Conservation (phyloP, 208 protist genomes). For the Trypanosoma vivax region DNA sequence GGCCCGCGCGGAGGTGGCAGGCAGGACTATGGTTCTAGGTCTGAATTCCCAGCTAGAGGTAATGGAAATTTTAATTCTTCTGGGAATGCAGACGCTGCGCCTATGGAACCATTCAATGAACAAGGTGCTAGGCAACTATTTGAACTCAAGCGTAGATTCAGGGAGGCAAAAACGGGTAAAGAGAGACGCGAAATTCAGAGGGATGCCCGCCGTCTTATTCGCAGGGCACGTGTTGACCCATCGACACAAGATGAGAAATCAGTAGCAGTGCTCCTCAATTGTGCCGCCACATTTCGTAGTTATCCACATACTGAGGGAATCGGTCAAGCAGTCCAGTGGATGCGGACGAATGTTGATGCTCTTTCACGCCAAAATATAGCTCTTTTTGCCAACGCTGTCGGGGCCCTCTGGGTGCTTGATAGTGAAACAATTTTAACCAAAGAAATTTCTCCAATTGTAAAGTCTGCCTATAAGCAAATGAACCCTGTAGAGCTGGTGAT, state of each 20-base stretch:
- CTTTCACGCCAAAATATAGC: conserved; percentile 76
- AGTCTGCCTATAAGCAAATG: conserved; percentile 50
- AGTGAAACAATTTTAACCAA: conserved; percentile 31
- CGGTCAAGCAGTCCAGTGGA: conserved; percentile 55
- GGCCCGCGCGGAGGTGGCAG: not conserved
- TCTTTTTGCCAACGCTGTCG: conserved; percentile 68
- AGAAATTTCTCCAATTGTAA: conserved; percentile 39
- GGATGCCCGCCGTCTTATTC: conserved; percentile 48
- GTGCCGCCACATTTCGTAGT: conserved; percentile 45
- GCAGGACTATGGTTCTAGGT: conserved; percentile 1
- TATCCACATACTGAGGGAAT: conserved; percentile 30
- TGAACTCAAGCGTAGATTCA: conserved; percentile 58
- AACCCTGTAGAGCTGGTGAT: conserved; percentile 78
- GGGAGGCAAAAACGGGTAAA: conserved; percentile 40
- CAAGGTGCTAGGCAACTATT: conserved; percentile 48
- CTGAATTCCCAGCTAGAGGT: not conserved
- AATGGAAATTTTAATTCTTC: not conserved
- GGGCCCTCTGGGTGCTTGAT: conserved; percentile 28
- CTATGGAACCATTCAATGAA: conserved; percentile 24
- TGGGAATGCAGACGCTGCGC: not conserved
- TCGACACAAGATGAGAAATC: conserved; percentile 82
- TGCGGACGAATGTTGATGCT: conserved; percentile 43
- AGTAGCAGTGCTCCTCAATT: conserved; percentile 67
- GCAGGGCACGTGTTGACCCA: conserved; percentile 49
- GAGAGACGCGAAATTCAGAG: conserved; percentile 37